phyloP scores from a whole-genome alignment of 2,329 filamentous ascomycete species.

The Fusarium luffae region DNA sequence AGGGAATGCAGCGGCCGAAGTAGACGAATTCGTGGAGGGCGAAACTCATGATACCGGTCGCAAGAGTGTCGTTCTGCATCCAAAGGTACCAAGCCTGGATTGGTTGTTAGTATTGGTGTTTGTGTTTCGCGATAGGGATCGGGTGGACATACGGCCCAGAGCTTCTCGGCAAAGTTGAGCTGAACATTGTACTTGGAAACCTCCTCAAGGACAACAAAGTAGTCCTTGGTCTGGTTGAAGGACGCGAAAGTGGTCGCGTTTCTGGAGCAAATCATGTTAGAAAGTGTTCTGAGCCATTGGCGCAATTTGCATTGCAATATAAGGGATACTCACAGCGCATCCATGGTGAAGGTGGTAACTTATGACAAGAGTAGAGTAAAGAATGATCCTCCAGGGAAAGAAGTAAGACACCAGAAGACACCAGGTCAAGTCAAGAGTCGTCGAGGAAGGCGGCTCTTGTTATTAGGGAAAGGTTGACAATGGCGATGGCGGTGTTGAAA shows the following conservation, averaged over 20 bases:
- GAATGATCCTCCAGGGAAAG: slow-evolving; percentile 2
- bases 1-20: slow-evolving; percentile 90
- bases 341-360: slow-evolving; percentile 32
- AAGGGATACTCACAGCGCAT: slow-evolving; percentile 44
- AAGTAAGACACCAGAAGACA: slow-evolving; percentile 34
- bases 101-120: slow-evolving; percentile 31
- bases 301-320: slow-evolving; percentile 14
- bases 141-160: slow-evolving; percentile 78
- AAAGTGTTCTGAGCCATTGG: slow-evolving; percentile 22
- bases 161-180: slow-evolving; percentile 85
- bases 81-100: slow-evolving; percentile 89
- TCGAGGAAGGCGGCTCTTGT: slow-evolving; percentile 35
- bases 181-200: slow-evolving; percentile 81
- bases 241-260: slow-evolving; percentile 65
- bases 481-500: slow-evolving; percentile 40
- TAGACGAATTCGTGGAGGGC: slow-evolving; percentile 94
- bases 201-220: slow-evolving; percentile 70
- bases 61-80: slow-evolving; percentile 97
- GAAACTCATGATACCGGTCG: slow-evolving; percentile 98
- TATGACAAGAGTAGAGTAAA: slow-evolving; percentile 22
- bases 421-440: slow-evolving; percentile 38
- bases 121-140: slow-evolving; percentile 7
- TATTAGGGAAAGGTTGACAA: slow-evolving; percentile 32
- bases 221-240: slow-evolving; percentile 62
- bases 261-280: slow-evolving; percentile 49